phyloP scores from a whole-genome alignment of 1,284 basidiomycete species.

The Erythrobasidium hasegawianum region DNA sequence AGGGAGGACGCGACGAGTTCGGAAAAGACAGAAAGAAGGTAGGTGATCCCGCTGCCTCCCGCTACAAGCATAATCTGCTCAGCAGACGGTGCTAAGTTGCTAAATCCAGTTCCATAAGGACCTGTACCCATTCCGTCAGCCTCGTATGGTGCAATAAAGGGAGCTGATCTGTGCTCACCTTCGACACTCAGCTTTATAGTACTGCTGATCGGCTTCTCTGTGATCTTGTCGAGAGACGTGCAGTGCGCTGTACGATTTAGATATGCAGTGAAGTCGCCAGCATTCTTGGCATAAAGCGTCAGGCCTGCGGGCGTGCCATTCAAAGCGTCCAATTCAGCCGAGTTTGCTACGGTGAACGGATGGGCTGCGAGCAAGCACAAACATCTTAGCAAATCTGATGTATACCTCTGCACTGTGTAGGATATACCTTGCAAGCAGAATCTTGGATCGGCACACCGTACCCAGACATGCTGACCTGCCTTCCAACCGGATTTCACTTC shows the following conservation, averaged over 20 bases:
- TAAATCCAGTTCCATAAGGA: conserved; percentile 32
- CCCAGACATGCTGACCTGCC: conserved; percentile 39
- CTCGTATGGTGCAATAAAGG: background rate
- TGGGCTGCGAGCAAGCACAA: conserved; percentile 19
- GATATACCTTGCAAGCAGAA: conserved; percentile 21
- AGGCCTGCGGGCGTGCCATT: conserved; percentile 20
- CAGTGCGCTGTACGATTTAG: conserved; percentile 1
- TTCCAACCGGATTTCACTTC: conserved; percentile 34
- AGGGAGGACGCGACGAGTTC: conserved; percentile 31
- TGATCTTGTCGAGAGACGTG: background rate
- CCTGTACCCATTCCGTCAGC: conserved; percentile 1
- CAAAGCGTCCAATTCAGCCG: conserved; percentile 4
- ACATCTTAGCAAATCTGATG: no score
- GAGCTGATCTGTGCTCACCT: conserved; percentile 1
- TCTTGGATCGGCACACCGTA: conserved; percentile 8
- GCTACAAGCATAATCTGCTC: conserved; percentile 38
- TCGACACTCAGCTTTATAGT: background rate
- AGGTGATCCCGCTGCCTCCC: conserved; percentile 40
- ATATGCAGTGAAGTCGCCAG: conserved; percentile 32
- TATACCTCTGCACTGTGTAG: background rate
- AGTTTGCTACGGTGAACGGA: conserved; percentile 39
- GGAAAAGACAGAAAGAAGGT: conserved; percentile 31
- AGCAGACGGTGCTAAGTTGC: background rate
- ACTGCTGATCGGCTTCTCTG: background rate
- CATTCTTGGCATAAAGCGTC: conserved; percentile 36